Evolutionary conservation across 1,284 basidiomycete species (phyloP).

Genomic region (Caloboletus firmus): DNA sequence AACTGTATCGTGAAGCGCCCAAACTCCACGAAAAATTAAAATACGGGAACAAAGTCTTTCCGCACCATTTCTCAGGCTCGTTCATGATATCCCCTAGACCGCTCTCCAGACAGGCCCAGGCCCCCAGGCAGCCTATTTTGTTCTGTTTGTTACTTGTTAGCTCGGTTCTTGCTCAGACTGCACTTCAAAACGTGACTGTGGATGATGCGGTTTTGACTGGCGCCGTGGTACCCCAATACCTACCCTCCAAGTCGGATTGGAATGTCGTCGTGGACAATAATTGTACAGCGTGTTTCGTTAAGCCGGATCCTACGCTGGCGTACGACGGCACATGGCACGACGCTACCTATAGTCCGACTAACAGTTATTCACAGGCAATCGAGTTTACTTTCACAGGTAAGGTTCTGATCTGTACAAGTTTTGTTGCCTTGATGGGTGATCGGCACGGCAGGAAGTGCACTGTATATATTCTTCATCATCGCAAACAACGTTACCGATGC

Average conservation of each 20-base stretch:
- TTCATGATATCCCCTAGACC: background rate
- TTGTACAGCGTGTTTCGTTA: background rate
- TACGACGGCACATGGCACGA: constrained; percentile 25
- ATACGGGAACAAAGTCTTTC: too few relatives aligned
- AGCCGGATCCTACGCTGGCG: constrained; percentile 1
- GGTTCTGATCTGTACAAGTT: background rate
- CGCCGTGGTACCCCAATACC: constrained; percentile 4
- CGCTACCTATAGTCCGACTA: background rate
- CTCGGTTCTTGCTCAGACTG: constrained; percentile 1
- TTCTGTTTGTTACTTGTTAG: background rate
- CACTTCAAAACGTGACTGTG: constrained; percentile 21
- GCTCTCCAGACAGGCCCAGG: background rate
- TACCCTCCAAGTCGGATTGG: background rate
- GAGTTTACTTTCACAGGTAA: constrained; percentile 18
- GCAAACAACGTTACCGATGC: constrained; percentile 1
- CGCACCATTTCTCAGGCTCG: background rate
- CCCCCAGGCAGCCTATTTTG: too few relatives aligned
- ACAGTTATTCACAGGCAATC: background rate
- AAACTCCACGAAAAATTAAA: too few relatives aligned
- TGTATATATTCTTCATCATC: constrained; percentile 25
- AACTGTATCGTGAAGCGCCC: too few relatives aligned
- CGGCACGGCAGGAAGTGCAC: constrained; percentile 9
- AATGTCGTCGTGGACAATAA: background rate
- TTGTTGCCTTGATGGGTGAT: background rate
- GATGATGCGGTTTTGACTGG: constrained; percentile 17